These are phyloP conservation scores for Russula griseocarnosa DNA, from an alignment of 768 basidiomycete genomes.

Conservation along the genomic window DNA sequence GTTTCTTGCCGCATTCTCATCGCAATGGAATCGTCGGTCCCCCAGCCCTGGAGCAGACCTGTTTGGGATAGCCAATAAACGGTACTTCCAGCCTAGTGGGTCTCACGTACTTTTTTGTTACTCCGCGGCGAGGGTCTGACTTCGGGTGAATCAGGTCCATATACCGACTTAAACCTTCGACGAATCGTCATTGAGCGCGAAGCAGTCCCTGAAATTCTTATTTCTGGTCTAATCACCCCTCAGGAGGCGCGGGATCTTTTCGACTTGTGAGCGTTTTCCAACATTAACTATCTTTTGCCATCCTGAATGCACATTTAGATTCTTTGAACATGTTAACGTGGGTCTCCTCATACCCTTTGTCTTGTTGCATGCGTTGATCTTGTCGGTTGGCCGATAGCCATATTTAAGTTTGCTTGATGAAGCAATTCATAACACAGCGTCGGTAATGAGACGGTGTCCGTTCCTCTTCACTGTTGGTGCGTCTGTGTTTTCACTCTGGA, in stretches of 20 bases:
- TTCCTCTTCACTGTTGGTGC: constrained; percentile 60
- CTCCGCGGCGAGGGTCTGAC: not conserved
- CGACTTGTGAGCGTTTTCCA: constrained; percentile 31
- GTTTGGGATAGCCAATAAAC: constrained; percentile 25
- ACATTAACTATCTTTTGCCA: not conserved
- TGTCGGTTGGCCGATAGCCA: constrained; percentile 37
- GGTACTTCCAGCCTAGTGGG: constrained; percentile 28
- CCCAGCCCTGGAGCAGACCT: constrained; percentile 1
- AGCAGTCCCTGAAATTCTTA: constrained; percentile 34
- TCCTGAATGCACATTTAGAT: constrained; percentile 35
- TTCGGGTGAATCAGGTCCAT: constrained; percentile 30
- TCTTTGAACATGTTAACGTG: constrained; percentile 53
- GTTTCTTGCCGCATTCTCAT: constrained; percentile 25
- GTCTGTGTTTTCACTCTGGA: constrained; percentile 29
- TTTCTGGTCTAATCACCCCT: constrained; percentile 34
- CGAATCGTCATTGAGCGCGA: constrained; percentile 36
- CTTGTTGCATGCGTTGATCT: constrained; percentile 19
- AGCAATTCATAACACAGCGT: constrained; percentile 50
- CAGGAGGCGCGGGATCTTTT: constrained; percentile 34
- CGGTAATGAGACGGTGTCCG: constrained; percentile 51
- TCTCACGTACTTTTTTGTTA: not conserved
- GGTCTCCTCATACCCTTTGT: constrained; percentile 25
- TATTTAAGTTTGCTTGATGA: constrained; percentile 57
- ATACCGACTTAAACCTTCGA: constrained; percentile 33
- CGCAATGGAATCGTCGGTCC: constrained; percentile 7